Percentiles rank a stretch among this genome's conserved stretches.
Evolutionary conservation across 78 protist genomes (phyloP).

Genomic region (Diacronema lutheri): DNA sequence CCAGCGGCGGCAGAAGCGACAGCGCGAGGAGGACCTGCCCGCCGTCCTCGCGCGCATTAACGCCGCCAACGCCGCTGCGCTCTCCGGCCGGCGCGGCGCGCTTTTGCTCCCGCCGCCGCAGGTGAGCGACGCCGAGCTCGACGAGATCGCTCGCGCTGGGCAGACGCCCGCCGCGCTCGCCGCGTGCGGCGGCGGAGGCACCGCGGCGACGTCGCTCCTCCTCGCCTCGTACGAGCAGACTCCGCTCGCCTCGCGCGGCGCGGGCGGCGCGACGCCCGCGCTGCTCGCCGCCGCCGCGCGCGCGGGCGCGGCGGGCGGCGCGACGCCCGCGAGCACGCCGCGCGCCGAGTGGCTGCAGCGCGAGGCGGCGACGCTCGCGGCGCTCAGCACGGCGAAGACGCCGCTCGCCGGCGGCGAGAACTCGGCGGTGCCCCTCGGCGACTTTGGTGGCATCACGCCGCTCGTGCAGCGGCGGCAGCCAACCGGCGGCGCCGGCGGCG

Average conservation of each 20-base stretch:
- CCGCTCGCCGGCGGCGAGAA: slow-evolving; percentile 35
- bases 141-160: slow-evolving; percentile 58
- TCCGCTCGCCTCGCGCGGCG: background rate
- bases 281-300: background rate
- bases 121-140: slow-evolving; percentile 77
- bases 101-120: slow-evolving; percentile 72
- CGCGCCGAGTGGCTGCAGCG: background rate
- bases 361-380: slow-evolving; percentile 32
- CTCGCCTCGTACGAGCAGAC: slow-evolving; percentile 5
- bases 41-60: slow-evolving; percentile 49
- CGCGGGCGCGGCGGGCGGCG: background rate
- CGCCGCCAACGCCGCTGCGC: slow-evolving; percentile 63
- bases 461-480: background rate
- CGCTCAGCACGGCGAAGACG: background rate
- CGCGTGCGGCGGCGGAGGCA: background rate
- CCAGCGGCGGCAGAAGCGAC: slow-evolving; percentile 37
- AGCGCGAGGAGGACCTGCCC: slow-evolving; percentile 60
- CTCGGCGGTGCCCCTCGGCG: background rate
- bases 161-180: background rate
- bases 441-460: slow-evolving; percentile 23
- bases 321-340: background rate
- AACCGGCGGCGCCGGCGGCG: background rate
- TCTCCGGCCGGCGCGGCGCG: slow-evolving; percentile 43
- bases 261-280: background rate
- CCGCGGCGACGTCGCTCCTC: slow-evolving; percentile 6